Evolutionary conservation across 768 basidiomycete genomes (phyloP).

Genomic region (Ephemerocybe angulata): DNA sequence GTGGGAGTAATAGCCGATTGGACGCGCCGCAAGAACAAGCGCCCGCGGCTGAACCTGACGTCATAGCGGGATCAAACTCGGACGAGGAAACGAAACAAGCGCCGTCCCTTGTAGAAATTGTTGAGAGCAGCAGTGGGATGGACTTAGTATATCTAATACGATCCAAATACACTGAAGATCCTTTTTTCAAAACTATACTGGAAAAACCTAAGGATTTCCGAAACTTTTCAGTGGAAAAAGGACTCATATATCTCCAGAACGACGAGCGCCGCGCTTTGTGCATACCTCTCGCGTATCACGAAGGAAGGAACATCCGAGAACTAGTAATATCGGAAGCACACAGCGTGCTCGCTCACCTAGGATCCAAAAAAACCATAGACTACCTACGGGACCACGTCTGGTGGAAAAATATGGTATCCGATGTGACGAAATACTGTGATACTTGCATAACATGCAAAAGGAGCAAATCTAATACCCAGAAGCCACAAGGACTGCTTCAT

Average conservation of each 20-base stretch:
- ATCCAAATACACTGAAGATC: conserved; percentile 10
- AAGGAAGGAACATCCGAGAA: conserved; percentile 19
- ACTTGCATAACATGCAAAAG: conserved; percentile 15
- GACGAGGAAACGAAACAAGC: no score
- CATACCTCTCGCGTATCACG: conserved; percentile 20
- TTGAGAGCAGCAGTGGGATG: not conserved
- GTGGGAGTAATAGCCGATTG: conserved; percentile 10
- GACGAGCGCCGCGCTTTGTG: conserved; percentile 13
- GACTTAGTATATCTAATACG: conserved; percentile 1
- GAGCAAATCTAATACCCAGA: conserved; percentile 16
- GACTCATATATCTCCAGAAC: conserved; percentile 9
- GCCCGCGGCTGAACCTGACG: not conserved
- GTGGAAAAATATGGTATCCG: conserved; percentile 31
- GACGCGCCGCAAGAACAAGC: not conserved
- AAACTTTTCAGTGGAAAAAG: conserved; percentile 14
- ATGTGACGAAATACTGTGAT: conserved; percentile 25
- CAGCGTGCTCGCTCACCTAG: conserved; percentile 32
- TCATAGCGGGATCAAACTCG: not conserved
- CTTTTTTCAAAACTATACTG: conserved; percentile 15
- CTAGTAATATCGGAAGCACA: conserved; percentile 33
- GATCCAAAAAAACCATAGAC: conserved; percentile 25
- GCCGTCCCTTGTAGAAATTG: not conserved
- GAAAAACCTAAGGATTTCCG: conserved; percentile 10
- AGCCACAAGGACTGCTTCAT: conserved; percentile 18
- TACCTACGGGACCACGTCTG: conserved; percentile 31